phyloP scores from a whole-genome alignment of 2,329 filamentous ascomycete species.

The Conoideocrella luteorostrata region DNA sequence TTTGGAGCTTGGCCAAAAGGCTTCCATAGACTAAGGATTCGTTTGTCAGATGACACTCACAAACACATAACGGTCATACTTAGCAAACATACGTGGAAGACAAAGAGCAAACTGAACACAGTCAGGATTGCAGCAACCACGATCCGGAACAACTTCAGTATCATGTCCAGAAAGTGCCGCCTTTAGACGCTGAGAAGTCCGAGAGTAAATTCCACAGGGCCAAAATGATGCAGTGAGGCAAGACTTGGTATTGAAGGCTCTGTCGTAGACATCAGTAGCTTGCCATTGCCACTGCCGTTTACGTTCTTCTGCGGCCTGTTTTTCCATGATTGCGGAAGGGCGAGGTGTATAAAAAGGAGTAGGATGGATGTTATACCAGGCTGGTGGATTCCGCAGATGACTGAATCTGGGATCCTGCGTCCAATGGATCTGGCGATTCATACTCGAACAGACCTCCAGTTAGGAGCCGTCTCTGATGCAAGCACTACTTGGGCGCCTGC shows the following conservation, averaged over 20 bases:
- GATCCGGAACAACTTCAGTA: constrained; percentile 10
- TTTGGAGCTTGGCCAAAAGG: constrained; percentile 22
- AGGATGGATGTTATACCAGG: constrained; percentile 11
- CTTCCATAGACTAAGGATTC: constrained; percentile 22
- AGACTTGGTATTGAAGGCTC: constrained; percentile 3
- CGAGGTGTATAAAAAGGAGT: constrained; percentile 9
- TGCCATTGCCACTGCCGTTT: constrained; percentile 14
- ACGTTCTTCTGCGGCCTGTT: constrained; percentile 8
- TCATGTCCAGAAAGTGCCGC: constrained; percentile 16
- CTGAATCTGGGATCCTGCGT: constrained; percentile 11
- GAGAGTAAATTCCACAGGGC: constrained; percentile 22
- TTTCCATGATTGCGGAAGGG: constrained; percentile 16
- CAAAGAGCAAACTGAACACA: constrained; percentile 19
- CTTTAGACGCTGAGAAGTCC: constrained; percentile 18
- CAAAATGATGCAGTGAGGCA: constrained; percentile 13
- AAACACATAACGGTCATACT: not conserved
- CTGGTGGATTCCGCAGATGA: constrained; percentile 10
- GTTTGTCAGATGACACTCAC: constrained; percentile 1
- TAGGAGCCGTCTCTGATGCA: no score
- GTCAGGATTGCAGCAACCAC: constrained; percentile 15
- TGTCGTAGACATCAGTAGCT: not conserved
- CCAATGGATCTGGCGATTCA: constrained; percentile 18
- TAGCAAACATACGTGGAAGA: constrained; percentile 19
- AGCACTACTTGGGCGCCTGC: no score
- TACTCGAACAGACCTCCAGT: constrained; percentile 14